Conservation (phyloP, 2,329 filamentous ascomycete genomes). For the Aureobasidium sp. region DNA sequence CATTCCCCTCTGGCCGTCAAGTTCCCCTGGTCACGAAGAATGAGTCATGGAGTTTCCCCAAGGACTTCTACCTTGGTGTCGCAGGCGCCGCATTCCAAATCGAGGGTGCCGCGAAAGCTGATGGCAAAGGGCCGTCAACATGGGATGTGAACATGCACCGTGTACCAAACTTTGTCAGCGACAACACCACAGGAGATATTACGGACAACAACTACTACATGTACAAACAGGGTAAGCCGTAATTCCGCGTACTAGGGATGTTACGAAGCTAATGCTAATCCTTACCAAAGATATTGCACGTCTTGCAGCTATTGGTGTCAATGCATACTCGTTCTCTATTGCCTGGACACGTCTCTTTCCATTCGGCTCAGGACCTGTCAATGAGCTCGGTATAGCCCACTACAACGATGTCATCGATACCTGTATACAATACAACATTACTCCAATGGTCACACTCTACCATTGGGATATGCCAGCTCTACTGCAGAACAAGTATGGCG, state of each 20-base stretch:
- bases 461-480: constrained; percentile 36
- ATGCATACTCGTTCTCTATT: constrained; percentile 35
- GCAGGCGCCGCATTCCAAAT: constrained; percentile 28
- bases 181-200: constrained; percentile 35
- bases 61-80: constrained; percentile 33
- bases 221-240: constrained; percentile 12
- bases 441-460: constrained; percentile 37
- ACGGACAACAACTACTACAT: constrained; percentile 39
- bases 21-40: constrained; percentile 23
- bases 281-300: constrained; percentile 21
- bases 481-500: constrained; percentile 30
- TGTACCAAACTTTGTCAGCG: constrained; percentile 23
- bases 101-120: constrained; percentile 23
- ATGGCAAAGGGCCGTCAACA: constrained; percentile 23
- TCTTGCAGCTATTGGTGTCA: constrained; percentile 32
- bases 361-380: constrained; percentile 39
- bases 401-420: constrained; percentile 39
- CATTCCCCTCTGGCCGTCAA: constrained; percentile 26
- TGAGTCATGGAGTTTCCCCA: constrained; percentile 18
- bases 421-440: constrained; percentile 32
- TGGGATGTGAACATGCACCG: constrained; percentile 29
- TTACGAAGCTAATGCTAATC: not conserved
- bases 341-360: constrained; percentile 43
- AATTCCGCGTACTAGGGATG: not conserved
- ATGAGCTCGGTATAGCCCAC: constrained; percentile 37